Conservation (phyloP, 2,329 filamentous ascomycete species). For the Curvularia hawaiiensis region DNA sequence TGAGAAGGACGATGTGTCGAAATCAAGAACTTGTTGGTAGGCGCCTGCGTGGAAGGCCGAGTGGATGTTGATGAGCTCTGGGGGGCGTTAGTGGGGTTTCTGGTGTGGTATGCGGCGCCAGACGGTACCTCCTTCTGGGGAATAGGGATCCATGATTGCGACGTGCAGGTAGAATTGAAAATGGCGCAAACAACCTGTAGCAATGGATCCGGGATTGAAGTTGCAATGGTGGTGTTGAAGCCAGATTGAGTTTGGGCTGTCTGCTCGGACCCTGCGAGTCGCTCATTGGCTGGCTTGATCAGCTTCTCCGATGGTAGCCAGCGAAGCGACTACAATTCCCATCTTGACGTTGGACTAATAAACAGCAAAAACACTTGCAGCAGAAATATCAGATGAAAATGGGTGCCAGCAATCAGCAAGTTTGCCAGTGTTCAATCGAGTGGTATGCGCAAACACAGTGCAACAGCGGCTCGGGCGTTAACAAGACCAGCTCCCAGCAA, state of each 20-base stretch:
- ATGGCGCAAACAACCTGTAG: slow-evolving; percentile 4
- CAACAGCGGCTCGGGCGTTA: neutral
- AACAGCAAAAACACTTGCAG: neutral
- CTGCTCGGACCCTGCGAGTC: slow-evolving; percentile 30
- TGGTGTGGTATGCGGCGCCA: slow-evolving; percentile 1
- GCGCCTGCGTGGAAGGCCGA: slow-evolving; percentile 76
- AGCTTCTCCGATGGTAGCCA: neutral
- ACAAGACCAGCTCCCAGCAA: no score
- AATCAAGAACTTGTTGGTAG: slow-evolving; percentile 84
- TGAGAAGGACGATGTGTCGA: slow-evolving; percentile 80
- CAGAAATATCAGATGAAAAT: neutral
- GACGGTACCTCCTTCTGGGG: slow-evolving; percentile 63
- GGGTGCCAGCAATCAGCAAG: neutral
- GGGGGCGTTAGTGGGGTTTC: slow-evolving; percentile 19
- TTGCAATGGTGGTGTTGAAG: slow-evolving; percentile 32
- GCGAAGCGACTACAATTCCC: neutral
- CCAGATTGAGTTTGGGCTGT: slow-evolving; percentile 41
- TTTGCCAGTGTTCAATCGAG: neutral
- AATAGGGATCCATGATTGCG: slow-evolving; percentile 61
- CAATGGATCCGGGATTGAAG: slow-evolving; percentile 13
- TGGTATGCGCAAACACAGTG: neutral
- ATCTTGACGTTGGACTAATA: neutral
- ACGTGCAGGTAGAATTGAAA: neutral
- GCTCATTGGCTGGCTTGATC: slow-evolving; percentile 27
- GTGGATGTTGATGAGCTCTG: slow-evolving; percentile 71